Conservation (phyloP, 1,284 basidiomycete species). For the Phellinidium pouzarii region DNA sequence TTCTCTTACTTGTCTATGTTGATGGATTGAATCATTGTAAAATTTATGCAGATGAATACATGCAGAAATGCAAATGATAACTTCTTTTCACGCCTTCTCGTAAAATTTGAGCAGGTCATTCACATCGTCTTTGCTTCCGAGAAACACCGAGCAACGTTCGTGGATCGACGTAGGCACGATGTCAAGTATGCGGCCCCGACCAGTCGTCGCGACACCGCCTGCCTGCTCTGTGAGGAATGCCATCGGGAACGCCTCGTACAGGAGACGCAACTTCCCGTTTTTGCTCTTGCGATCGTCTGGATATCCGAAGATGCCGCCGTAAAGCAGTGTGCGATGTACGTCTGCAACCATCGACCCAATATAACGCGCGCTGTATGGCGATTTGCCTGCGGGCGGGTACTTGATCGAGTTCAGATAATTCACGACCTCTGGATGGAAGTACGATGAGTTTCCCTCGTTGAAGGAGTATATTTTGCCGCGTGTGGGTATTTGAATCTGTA, state of each 20-base stretch:
- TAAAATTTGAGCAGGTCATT: constrained; percentile 85
- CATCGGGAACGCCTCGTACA: constrained; percentile 99
- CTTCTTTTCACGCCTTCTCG: constrained; percentile 21
- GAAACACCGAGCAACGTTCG: constrained; percentile 89
- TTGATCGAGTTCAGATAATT: constrained; percentile 96
- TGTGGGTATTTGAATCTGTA: constrained; percentile 82
- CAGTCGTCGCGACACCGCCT: constrained; percentile 94
- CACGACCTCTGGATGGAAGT: constrained; percentile 83
- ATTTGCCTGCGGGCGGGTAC: constrained; percentile 68
- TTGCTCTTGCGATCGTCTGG: constrained; percentile 98
- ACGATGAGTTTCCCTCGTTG: constrained; percentile 97
- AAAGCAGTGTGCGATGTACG: constrained; percentile 92
- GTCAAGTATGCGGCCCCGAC: constrained; percentile 87
- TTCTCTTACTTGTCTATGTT: too few relatives aligned
- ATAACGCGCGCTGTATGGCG: constrained; percentile 89
- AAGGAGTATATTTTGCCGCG: constrained; percentile 99
- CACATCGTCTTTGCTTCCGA: constrained; percentile 94
- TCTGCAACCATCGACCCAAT: constrained; percentile 99
- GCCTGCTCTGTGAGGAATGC: constrained; percentile 93
- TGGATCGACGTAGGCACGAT: constrained; percentile 88
- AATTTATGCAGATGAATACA: too few relatives aligned
- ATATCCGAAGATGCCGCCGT: constrained; percentile 99
- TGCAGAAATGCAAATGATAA: too few relatives aligned
- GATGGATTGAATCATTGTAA: too few relatives aligned
- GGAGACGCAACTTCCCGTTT: constrained; percentile 87